Evolutionary conservation across 768 basidiomycete genomes (phyloP), one percentile per base, ranked within the genome.

Genomic region (Tylopilus subfusipes): DNA sequence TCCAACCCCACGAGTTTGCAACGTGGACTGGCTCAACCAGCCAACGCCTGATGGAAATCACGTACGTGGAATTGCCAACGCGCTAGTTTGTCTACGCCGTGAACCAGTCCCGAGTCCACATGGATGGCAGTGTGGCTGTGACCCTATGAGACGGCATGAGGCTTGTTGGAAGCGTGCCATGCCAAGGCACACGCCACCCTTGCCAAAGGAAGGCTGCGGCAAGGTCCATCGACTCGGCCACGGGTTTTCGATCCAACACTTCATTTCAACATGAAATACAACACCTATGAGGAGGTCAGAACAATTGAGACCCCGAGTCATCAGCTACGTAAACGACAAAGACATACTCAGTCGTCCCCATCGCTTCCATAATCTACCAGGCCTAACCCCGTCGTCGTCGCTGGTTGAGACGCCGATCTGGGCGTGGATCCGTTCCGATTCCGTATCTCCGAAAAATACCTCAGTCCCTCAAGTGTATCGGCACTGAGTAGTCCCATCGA

Each of bases 361-460:
- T 92, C 90, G 61, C 91, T 93, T 18, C 88, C 91, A 67, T 93
- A 93, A 52, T 81, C 88, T 16, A 71, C 86, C 24, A 93, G 74
- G 7, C 81, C 86, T 16, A 90, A 70, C 2, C 83, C 83, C 33
- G 75, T 67, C 7, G 73, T 66, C 48, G 5, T 38, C 36, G 46
- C 54, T 36, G 54, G 44, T 48, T 70, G 63, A 13, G 75, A 66
- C 48, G 72, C 64, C 2, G 72, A 64, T 9, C 59, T 53, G 4
- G 6, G 45, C 4, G 6, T 25, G 21, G 29, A 34, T 25, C 80
- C 85, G 58, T 84, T 85, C 58, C 83, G 76, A 73, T 85, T 83
- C 57, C 87, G 82, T 59, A 98, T 85, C 70, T 93, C 88, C 9
- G 94, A 86, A 66, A 97, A 93, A 65, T 92, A 95, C 68, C 86